Evolutionary conservation across 2,329 filamentous ascomycete species (phyloP).

Genomic region (Endoconidiophora polonica): DNA sequence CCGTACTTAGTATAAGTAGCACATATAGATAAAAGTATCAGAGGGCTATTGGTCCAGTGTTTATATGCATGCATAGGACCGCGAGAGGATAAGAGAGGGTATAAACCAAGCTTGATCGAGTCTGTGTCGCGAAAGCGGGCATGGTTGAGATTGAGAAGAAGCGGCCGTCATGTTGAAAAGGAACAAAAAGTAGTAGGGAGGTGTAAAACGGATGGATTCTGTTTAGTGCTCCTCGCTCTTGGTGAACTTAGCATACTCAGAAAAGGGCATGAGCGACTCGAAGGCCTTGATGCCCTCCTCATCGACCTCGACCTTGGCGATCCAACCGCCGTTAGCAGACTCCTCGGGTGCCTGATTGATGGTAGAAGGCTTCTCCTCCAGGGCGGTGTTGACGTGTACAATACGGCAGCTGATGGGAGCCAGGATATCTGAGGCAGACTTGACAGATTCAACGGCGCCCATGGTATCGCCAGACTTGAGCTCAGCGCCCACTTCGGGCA

Average conservation of each 20-base stretch:
- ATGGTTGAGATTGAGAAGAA: not conserved
- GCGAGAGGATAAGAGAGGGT: not conserved
- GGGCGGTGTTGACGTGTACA: slow-evolving; percentile 50
- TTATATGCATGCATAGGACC: too few relatives aligned
- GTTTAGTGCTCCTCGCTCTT: slow-evolving; percentile 26
- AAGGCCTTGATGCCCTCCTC: slow-evolving; percentile 50
- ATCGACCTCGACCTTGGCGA: slow-evolving; percentile 68
- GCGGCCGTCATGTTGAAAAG: not conserved
- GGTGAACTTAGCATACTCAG: slow-evolving; percentile 64
- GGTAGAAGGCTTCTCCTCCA: slow-evolving; percentile 71
- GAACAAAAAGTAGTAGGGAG: too few relatives aligned
- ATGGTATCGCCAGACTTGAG: slow-evolving; percentile 66
- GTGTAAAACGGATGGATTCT: not conserved
- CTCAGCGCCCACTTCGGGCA: slow-evolving; percentile 55
- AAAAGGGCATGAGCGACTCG: slow-evolving; percentile 58
- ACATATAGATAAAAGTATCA: slow-evolving; percentile 1
- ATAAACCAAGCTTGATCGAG: too few relatives aligned
- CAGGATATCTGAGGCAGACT: slow-evolving; percentile 95
- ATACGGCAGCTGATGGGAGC: slow-evolving; percentile 69
- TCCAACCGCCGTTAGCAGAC: slow-evolving; percentile 66
- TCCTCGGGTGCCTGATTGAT: slow-evolving; percentile 87
- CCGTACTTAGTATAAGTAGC: too few relatives aligned
- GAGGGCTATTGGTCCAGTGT: not conserved
- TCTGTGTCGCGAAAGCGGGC: too few relatives aligned
- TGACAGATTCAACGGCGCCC: slow-evolving; percentile 93